Conservation (phyloP, 495 filamentous ascomycete species). For the Cercophora sp. region DNA sequence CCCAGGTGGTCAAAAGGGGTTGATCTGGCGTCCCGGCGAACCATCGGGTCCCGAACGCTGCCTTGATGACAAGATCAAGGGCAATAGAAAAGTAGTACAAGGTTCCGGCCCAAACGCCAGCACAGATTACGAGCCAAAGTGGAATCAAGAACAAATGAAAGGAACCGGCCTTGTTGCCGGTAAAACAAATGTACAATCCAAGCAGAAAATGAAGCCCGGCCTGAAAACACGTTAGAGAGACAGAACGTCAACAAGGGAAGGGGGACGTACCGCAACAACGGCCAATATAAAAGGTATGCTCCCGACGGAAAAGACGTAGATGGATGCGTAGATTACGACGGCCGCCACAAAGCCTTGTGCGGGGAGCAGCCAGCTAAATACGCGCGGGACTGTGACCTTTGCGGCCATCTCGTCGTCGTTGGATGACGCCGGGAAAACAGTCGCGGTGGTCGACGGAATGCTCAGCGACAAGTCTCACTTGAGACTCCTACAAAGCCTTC, state of each 20-base stretch:
- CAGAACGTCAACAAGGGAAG: neutral
- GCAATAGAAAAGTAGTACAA: slow-evolving; percentile 20
- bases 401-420: neutral
- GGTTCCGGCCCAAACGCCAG: slow-evolving; percentile 18
- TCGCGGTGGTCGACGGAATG: no score
- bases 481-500: no score
- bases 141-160: slow-evolving; percentile 12
- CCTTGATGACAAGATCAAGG: slow-evolving; percentile 5
- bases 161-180: slow-evolving; percentile 3
- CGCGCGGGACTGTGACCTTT: slow-evolving; percentile 5
- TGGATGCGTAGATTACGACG: slow-evolving; percentile 23
- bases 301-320: slow-evolving; percentile 17
- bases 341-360: slow-evolving; percentile 17
- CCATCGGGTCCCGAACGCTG: neutral
- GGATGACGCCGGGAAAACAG: no score
- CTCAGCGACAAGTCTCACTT: no score
- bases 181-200: slow-evolving; percentile 17
- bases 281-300: slow-evolving; percentile 21
- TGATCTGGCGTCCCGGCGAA: neutral
- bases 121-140: slow-evolving; percentile 7
- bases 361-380: slow-evolving; percentile 23
- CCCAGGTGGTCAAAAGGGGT: slow-evolving; percentile 15
- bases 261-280: slow-evolving; percentile 20
- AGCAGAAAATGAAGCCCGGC: slow-evolving; percentile 20
- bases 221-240: no score